Base-by-base conservation (phyloP, 441 rosid species). In the Erodium moschatum region DNA sequence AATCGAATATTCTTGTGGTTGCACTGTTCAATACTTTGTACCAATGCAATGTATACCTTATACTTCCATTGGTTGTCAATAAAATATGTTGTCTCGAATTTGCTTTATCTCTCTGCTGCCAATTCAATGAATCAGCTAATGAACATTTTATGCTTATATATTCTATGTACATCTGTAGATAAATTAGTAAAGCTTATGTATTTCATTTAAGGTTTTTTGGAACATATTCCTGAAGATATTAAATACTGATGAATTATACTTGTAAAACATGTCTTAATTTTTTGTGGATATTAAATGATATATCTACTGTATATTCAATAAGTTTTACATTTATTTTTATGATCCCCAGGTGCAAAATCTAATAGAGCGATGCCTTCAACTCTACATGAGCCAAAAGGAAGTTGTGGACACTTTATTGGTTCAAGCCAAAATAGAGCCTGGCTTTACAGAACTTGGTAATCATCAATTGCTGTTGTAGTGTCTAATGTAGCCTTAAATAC, bases 371-470 rank as follows among this genome's bases (percentile, higher is more conserved):
- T 95, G 99, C 65, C 97, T 95, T 69, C 99, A 91, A 33, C 82
- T 94, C 72, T 89, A 94, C 85, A 94, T 91, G 97, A 89, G 86
- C 65, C 96, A 85, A 81, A 85, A 81, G 76, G 99, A 94, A 83
- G 99, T 91, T 5, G 87, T 88, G 72, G 88, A 90, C 19, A 91
- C 97, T 50, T 77, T 94, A 72, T 81, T 86, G 70, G 88, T 70
- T 67, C 92, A 86, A 73, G 99, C 99, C 68, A 91, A 90, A 78
- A 91, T 94, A 76, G 97, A 94, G 81, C 99, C 97, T 71, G 91
- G 94, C 21, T 94, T 94, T 76, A 94, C 99, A 61, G 94, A 94
- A 78, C 92, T 91, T 67, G 99, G 99, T 94, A 91, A 81, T 18
- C 15, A 2, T 33, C 33, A 12, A 24, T 61, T 69, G 29, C 35